Base-by-base conservation (phyloP, 192 early-diverging fungal genomes). In the Linnemannia schmuckeri region DNA sequence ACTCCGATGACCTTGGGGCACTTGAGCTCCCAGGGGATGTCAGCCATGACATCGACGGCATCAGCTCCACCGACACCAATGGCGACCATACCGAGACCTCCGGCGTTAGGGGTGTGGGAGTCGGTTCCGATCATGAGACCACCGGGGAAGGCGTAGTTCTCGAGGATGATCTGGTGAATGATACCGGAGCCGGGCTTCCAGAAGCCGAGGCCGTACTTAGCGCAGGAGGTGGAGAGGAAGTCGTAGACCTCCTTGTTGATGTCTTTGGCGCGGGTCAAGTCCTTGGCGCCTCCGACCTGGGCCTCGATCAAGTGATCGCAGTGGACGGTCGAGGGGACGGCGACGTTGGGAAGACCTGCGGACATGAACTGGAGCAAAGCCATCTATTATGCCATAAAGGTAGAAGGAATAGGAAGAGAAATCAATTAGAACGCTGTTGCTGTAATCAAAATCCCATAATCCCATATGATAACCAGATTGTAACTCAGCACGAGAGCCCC, bases 21-120 rank as follows among this genome's bases (percentile, higher is more conserved):
- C 94, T 99, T 99, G 85, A 99, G 94, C 91, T 99, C 98, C 98
- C 98, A 99, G 44, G 98, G 98, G 89, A 99, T 97, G 72, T 96
- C 94, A 37, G 97, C 97, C 97, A 99, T 98, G 80, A 96, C 98
- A 91, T 99, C 98, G 75, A 99, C 98, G n/a, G 98, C 98, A 90
- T 99, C 98, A 78, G 98, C 98, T 87, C 96, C 98, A 88, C 98
- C 98, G 41, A 99, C 98, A 91, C 98, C 98, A 81, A 99, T 95
- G 69, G 98, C 98, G 72, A 97, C 94, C 93, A 96, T 95, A 82
- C 98, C 98, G 72, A 99, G 93, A 83, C 98, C 98, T 91, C 98
- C 98, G 69, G 97, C 98, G 83, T 99, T 99, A 57, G 98, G 98
- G 57, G 98, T 98, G 91, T 99, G 98, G 70, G 97, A 98, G 87